Evolutionary conservation across 768 basidiomycete species (phyloP), one percentile per base, ranked within the genome.

Genomic region (Psilocybe sp.): DNA sequence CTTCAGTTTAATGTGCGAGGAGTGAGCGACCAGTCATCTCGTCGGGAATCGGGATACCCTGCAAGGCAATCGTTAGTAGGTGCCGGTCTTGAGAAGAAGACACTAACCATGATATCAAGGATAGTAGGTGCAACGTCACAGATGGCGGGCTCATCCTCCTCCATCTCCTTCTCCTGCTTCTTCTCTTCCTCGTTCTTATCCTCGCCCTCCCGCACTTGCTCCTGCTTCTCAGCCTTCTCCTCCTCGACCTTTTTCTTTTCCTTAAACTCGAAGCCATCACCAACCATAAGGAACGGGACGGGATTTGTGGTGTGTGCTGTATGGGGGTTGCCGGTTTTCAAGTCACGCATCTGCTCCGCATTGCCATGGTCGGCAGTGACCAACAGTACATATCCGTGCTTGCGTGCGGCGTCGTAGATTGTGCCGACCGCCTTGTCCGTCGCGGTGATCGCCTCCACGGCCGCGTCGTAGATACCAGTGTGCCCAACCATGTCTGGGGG

Each of bases 401-500:
- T 78, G 60, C 92, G 72, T 57, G 90, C 92, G 10, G 95, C 93
- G 39, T 87, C 77, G 69, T 89, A 90, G 53, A 96, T 81, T 4
- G 87, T 89, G 52, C 85, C 89, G 39, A 97, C 93, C 7, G 93
- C 94, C 53, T 79, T 78, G 68, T 98, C 94, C 1, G 94, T 97
- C n/a, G 84, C 81, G 1, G 80, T 73, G 65, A 97, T 89, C 5
- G 94, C 95, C 54, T 86, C 71, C 33, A 96, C 89, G 1, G 95
- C 94, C 0, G 95, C 94, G 1, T 96, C 92, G 68, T 82, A 96
- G 20, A 87, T 72, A 51, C 94, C 95, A 0, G 94, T 97, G 69
- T 96, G 95, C 33, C 95, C 93, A 46, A 96, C 94, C 94, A 97
- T 96, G 63, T 98, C 94, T 4, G 94, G 94, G 33, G 94, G 94